Evolutionary conservation across 1,284 basidiomycete species (phyloP).

Genomic region (Ustilago shanxiensis): DNA sequence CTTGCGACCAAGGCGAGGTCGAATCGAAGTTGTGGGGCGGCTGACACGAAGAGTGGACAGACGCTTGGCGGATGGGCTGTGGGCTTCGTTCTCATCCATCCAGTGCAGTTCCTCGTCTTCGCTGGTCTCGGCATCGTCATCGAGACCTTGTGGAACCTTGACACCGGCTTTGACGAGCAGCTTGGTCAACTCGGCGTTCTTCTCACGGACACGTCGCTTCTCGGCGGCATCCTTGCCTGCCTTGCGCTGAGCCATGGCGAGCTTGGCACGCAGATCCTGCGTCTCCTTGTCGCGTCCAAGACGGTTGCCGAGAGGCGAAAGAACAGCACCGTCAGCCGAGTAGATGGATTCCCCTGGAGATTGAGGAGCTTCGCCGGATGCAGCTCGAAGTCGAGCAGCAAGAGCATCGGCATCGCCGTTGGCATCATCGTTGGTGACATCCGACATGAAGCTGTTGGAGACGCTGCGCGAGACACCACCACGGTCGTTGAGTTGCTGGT

Average conservation of each 20-base stretch:
- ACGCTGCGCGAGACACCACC: constrained; percentile 47
- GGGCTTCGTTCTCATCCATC: constrained; percentile 33
- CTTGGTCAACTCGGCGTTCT: constrained; percentile 58
- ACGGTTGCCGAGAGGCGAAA: constrained; percentile 49
- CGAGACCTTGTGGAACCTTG: constrained; percentile 50
- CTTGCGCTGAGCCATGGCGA: constrained; percentile 62
- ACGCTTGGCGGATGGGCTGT: constrained; percentile 43
- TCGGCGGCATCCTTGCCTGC: constrained; percentile 63
- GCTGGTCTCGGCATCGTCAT: constrained; percentile 58
- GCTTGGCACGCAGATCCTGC: constrained; percentile 62
- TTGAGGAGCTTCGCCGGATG: constrained; percentile 38
- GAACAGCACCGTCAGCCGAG: constrained; percentile 45
- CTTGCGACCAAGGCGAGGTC: constrained; percentile 38
- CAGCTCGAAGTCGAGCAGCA: constrained; percentile 39
- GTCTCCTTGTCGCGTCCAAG: constrained; percentile 55
- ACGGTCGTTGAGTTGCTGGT: constrained; percentile 44
- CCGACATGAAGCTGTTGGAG: constrained; percentile 56
- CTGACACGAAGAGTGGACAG: constrained; percentile 32
- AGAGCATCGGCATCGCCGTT: constrained; percentile 39
- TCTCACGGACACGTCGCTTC: constrained; percentile 63
- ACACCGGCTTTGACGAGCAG: constrained; percentile 59
- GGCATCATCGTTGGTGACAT: constrained; percentile 36
- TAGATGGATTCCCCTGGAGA: constrained; percentile 50
- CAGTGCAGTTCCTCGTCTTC: constrained; percentile 55
- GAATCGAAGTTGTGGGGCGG: constrained; percentile 24